Percentiles rank a stretch among this genome's conserved stretches.
Evolutionary conservation across 2,329 filamentous ascomycete genomes (phyloP).

Genomic region (Fusarium avenaceum): DNA sequence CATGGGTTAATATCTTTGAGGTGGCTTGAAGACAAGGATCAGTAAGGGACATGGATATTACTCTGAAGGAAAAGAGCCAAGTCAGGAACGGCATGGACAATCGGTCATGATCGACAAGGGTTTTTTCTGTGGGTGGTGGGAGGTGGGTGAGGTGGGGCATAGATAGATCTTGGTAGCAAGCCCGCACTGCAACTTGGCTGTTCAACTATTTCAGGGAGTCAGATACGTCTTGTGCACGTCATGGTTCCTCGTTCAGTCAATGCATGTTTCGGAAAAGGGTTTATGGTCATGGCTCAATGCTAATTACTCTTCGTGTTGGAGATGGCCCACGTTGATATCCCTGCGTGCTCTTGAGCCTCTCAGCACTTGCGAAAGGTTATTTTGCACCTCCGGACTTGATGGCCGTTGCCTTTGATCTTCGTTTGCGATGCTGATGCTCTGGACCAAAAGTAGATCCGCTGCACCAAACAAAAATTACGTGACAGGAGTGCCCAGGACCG

Average conservation of each 20-base stretch:
- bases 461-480: conserved; percentile 21
- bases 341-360: conserved; percentile 19
- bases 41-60: conserved; percentile 25
- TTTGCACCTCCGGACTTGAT: conserved; percentile 17
- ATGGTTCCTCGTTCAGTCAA: conserved; percentile 33
- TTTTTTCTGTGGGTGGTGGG: conserved; percentile 31
- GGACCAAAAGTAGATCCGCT: conserved; percentile 27
- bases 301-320: conserved; percentile 4
- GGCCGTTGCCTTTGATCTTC: conserved; percentile 8
- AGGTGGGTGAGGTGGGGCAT: conserved; percentile 23
- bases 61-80: conserved; percentile 39
- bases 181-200: not conserved
- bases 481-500: conserved; percentile 34
- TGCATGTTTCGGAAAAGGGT: conserved; percentile 15
- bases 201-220: conserved; percentile 17
- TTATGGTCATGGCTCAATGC: conserved; percentile 1
- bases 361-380: conserved; percentile 35
- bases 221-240: conserved; percentile 36
- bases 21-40: conserved; percentile 29
- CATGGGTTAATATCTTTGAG: conserved; percentile 6
- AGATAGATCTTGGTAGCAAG: conserved; percentile 25
- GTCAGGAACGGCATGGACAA: conserved; percentile 49
- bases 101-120: conserved; percentile 48
- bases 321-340: conserved; percentile 9
- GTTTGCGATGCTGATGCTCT: conserved; percentile 16